Evolutionary conservation across 2,329 filamentous ascomycete genomes (phyloP), one percentile per base, ranked within the genome.

Genomic region (Fusarium burgessii): DNA sequence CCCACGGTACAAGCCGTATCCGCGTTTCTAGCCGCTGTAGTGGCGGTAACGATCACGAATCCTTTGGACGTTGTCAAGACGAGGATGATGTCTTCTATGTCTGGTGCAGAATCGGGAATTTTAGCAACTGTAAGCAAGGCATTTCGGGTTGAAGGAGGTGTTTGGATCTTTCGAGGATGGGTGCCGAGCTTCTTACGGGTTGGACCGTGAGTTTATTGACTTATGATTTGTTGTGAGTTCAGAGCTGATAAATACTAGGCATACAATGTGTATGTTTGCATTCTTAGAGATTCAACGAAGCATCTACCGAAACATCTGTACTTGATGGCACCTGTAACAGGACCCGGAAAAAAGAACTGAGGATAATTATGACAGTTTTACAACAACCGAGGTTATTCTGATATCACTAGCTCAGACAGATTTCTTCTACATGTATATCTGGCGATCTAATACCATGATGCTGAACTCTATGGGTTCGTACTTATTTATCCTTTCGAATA

Each of bases 401-500:
- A 29, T 29, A 29, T 29, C 10, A 23, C 23, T 23, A 23, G 23
- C 23, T 23, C 23, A 23, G 23, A 23, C 23, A 23, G 23, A 23
- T 23, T 23, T 23, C 23, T 23, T 23, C 23, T 23, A 23, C 23
- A 23, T 23, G 23, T 23, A 23, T 23, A 23, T 23, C 23, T 23
- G 23, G 23, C 23, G 23, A 23, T 23, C 23, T 23, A 23, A 23
- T 23, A 23, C 23, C 23, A 23, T 23, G 23, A 23, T 23, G 33
- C 13, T 36, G 33, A 9, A 17, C 12, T 36, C 33, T 14, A 36
- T 15, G 33, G 6, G 4, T 0, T 6, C 6, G 5, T 36, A 35
- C 25, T 42, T 38, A 71, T 59, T 62, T 62, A 14, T 69, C 33
- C 29, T 66, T 66, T 7, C 66, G 58, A 5, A 71, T 25, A 17